Conservation (phyloP, 371 early-diverging fungal species). For the Mucor plumbeus region DNA sequence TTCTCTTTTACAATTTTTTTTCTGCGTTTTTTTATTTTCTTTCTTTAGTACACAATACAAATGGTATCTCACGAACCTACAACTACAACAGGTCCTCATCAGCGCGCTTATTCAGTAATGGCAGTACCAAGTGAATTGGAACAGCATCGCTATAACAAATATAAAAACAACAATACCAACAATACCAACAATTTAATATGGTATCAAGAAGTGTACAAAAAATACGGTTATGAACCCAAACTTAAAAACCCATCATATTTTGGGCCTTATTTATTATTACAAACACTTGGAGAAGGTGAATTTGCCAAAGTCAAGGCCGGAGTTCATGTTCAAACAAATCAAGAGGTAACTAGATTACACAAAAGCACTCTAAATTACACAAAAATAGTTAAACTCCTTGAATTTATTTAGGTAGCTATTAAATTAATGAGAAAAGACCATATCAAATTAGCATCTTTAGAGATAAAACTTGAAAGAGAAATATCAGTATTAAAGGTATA, state of each 20-base stretch:
- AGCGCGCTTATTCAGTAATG: slow-evolving; percentile 53
- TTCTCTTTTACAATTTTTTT: slow-evolving; percentile 12
- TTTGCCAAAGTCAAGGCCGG: slow-evolving; percentile 99
- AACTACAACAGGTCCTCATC: slow-evolving; percentile 24
- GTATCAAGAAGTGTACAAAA: slow-evolving; percentile 53
- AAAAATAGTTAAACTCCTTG: slow-evolving; percentile 11
- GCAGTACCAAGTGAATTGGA: slow-evolving; percentile 47
- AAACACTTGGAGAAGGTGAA: slow-evolving; percentile 98
- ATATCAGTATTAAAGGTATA: slow-evolving; percentile 81
- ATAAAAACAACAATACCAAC: slow-evolving; percentile 36
- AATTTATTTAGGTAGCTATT: slow-evolving; percentile 70
- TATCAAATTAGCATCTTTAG: slow-evolving; percentile 75
- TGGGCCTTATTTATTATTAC: slow-evolving; percentile 95
- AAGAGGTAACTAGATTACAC: slow-evolving; percentile 75
- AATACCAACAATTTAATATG: slow-evolving; percentile 37
- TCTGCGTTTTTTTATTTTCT: slow-evolving; percentile 5
- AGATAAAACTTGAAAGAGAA: slow-evolving; percentile 83
- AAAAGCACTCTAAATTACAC: not conserved
- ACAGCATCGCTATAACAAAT: slow-evolving; percentile 34
- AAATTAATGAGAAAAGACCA: slow-evolving; percentile 83
- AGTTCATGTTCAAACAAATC: slow-evolving; percentile 87
- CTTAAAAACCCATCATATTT: slow-evolving; percentile 67
- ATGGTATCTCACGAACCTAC: not conserved
- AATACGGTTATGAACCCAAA: slow-evolving; percentile 49
- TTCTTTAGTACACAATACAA: not conserved